Evolutionary conservation across 306 rosid genomes (phyloP).

Genomic region (Delonix regia): DNA sequence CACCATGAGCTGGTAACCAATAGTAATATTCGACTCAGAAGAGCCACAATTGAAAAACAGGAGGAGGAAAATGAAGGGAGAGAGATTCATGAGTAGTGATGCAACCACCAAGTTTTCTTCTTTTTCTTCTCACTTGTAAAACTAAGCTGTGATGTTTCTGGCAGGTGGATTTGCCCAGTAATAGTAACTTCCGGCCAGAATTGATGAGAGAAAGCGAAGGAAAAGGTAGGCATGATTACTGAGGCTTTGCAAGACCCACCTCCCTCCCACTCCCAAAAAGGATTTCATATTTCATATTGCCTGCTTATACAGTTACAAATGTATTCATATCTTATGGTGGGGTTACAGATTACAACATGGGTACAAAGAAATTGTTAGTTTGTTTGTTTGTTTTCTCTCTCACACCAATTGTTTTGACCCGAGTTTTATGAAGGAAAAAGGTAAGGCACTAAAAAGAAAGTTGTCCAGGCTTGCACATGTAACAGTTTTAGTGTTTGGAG

Average conservation of each 20-base stretch:
- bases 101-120: not conserved
- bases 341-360: constrained; percentile 35
- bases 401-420: not conserved
- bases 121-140: constrained; percentile 16
- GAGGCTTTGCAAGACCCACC: constrained; percentile 51
- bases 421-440: constrained; percentile 18
- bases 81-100: constrained; percentile 58
- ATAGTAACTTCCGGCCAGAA: constrained; percentile 45
- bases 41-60: constrained; percentile 43
- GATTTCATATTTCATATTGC: constrained; percentile 48
- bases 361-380: constrained; percentile 14
- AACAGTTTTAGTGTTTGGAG: constrained; percentile 29
- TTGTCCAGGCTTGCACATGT: constrained; percentile 29
- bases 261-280: constrained; percentile 58
- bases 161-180: constrained; percentile 44
- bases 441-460: constrained; percentile 33
- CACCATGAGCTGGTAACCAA: constrained; percentile 54
- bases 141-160: constrained; percentile 20
- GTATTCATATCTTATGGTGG: constrained; percentile 43
- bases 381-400: constrained; percentile 14
- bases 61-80: constrained; percentile 39
- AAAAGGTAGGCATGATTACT: constrained; percentile 50
- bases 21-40: constrained; percentile 52
- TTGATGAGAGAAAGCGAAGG: constrained; percentile 42
- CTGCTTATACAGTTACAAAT: constrained; percentile 31